Base-by-base conservation (phyloP, 2,329 filamentous ascomycete species). In the Ceratocystis albifundus region DNA sequence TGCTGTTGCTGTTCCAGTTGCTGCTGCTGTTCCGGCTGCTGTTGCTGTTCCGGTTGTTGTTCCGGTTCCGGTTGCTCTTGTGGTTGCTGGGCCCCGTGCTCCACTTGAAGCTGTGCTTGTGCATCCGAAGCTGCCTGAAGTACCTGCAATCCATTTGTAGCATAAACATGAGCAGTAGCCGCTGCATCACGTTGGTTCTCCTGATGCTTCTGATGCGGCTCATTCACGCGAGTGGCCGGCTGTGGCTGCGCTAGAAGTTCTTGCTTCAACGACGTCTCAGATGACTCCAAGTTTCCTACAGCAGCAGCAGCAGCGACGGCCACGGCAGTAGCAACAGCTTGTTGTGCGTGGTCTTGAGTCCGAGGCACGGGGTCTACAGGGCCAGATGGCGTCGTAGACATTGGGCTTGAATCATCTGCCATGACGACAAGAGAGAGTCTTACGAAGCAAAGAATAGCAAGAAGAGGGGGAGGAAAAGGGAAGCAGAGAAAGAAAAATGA, bases 121-220 rank as follows among this genome's bases (percentile, higher is more conserved):
- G 77, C 77, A 68, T 78, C 77, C 68, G 76, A 78, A 55, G 77
- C 77, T 22, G 77, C 77, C 69, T 79, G 77, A 44, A 79, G 74
- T 65, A 78, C 78, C 70, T 78, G 76, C 61, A 79, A 74, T 44
- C 77, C 76, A 71, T 79, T 79, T 71, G 75, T 78, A 63, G 77
- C 77, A 69, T 78, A 79, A 67, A 73, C 75, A 72, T 78, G 77
- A 59, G 75, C 76, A 44, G 72, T 48, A 15, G 61, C 22, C 17
- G 30, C 62, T 5, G 62, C 62, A 25, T 65, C 66, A 61, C 59
- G 53, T n/a, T 61, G 28, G 25, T 66, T 46, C 12, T 62, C 20
- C 2, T 67, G 66, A 28, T 67, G 62, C 28, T 64, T 45, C 20
- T 62, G 41, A 5, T 67, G 66, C 20, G 64, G 62, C 28, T 64